Percentiles rank a stretch among this genome's conserved stretches.
These are phyloP conservation scores for Hyaloperonospora arabidopsidis DNA, from an alignment of 352 stramenopile species.

Conservation along the genomic window DNA sequence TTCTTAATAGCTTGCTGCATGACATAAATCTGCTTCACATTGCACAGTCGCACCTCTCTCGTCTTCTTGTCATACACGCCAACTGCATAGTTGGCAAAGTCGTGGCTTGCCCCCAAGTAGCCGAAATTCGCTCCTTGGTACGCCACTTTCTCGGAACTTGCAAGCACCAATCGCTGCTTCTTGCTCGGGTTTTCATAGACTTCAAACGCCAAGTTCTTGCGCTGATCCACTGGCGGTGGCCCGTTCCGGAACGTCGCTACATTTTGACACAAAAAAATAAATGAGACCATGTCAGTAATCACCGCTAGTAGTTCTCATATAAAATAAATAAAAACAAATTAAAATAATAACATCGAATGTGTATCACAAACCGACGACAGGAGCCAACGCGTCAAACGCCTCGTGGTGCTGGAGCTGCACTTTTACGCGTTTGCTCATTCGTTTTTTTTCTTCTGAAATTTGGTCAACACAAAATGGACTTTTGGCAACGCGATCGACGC, in stretches of 20 bases:
- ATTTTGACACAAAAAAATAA: not conserved
- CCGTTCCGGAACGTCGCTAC: slow-evolving; percentile 78
- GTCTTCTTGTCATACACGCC: slow-evolving; percentile 74
- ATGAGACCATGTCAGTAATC: not conserved
- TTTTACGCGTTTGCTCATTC: slow-evolving; percentile 53
- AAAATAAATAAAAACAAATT: too few relatives aligned
- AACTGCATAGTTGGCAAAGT: slow-evolving; percentile 65
- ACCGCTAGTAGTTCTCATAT: too few relatives aligned
- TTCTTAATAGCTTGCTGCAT: slow-evolving; percentile 81
- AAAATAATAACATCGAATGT: too few relatives aligned
- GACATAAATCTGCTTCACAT: slow-evolving; percentile 78
- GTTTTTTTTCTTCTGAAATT: too few relatives aligned
- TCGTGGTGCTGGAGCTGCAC: slow-evolving; percentile 57
- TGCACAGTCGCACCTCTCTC: slow-evolving; percentile 64
- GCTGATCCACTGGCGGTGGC: slow-evolving; percentile 45
- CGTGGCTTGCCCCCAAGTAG: slow-evolving; percentile 62
- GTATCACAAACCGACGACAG: slow-evolving; percentile 41
- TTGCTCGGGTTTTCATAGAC: slow-evolving; percentile 75
- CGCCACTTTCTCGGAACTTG: slow-evolving; percentile 69
- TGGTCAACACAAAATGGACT: too few relatives aligned
- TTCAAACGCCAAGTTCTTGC: slow-evolving; percentile 61
- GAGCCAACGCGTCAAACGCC: slow-evolving; percentile 46
- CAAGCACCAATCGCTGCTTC: slow-evolving; percentile 74
- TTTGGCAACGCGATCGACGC: not conserved
- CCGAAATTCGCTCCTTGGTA: slow-evolving; percentile 84